Evolutionary conservation across 495 filamentous ascomycete species (phyloP), one percentile per base, ranked within the genome.

Genomic region (Pyronema domesticum): DNA sequence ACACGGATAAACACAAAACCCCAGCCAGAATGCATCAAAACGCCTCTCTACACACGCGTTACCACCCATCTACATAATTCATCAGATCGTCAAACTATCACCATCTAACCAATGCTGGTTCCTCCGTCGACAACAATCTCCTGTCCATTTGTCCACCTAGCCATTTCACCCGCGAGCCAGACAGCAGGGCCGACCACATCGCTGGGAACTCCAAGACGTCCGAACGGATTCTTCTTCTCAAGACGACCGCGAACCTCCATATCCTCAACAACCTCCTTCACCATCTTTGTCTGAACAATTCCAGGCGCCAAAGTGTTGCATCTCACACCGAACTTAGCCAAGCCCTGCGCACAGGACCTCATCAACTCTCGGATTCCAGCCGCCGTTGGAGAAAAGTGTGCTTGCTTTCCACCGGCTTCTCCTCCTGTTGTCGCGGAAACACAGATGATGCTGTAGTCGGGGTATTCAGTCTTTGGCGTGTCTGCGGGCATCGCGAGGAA

Each of bases 191-290:
- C 68, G 10, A 66, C 68, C 18, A 66, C 60, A 44, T 68, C 68
- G 37, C 65, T 62, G 34, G 69, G 65, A 62, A 73, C 76, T 42
- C 76, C 71, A 42, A 76, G 65, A 62, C 77, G 77, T 60, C 77
- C 76, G 53, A 72, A 73, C 42, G 75, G 70, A 60, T 74, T 76
- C 62, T 74, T 69, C 63, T 76, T 71, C 65, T 74, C 74, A 61
- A 79, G 69, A 62, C 76, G 71, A 30, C 74, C 58, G 50, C 76
- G 72, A 60, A 72, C 73, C 8, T 74, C 74, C 57, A 76, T 72
- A 43, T 70, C 59, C 58, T 76, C 74, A 51, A 73, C 70, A 51
- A 78, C 76, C 55, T 77, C 76, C 58, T 63, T 63, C 10, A 69
- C 69, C 54, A 71, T 67, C 65, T 72, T 76, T 62, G 65, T 70